Evolutionary conservation across 306 rosid species (phyloP).

Genomic region (Trichosanthes cucumerina): DNA sequence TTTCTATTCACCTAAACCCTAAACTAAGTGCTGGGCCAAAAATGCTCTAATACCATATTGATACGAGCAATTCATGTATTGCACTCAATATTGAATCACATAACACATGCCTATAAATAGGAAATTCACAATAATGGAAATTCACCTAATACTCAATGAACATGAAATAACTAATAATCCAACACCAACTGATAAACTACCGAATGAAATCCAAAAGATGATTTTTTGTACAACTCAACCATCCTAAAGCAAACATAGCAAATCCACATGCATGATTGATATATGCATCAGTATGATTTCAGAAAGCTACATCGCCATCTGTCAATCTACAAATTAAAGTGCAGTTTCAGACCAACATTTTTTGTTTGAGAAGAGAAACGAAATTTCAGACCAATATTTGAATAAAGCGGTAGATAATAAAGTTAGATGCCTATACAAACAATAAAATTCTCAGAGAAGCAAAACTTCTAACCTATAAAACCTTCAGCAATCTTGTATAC

Average conservation of each 20-base stretch:
- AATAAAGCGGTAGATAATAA: neutral
- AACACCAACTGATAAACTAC: neutral
- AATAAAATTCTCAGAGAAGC: neutral
- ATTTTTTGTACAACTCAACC: neutral
- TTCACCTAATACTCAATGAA: neutral
- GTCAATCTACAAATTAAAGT: neutral
- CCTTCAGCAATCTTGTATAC: neutral
- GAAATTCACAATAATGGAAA: neutral
- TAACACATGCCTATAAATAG: neutral
- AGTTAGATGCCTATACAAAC: neutral
- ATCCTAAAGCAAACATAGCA: neutral
- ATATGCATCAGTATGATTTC: neutral
- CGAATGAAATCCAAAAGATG: neutral
- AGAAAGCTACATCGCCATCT: neutral
- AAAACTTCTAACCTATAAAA: neutral
- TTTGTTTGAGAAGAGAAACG: no score
- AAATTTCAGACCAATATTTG: neutral
- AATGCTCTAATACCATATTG: neutral
- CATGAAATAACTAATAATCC: neutral
- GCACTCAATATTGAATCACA: neutral
- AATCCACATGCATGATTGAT: neutral
- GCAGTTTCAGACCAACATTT: neutral
- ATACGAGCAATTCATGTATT: neutral
- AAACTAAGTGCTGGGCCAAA: neutral
- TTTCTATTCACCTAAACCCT: neutral